phyloP scores from a whole-genome alignment of 2,329 filamentous ascomycete genomes.

The Coniella vitis region DNA sequence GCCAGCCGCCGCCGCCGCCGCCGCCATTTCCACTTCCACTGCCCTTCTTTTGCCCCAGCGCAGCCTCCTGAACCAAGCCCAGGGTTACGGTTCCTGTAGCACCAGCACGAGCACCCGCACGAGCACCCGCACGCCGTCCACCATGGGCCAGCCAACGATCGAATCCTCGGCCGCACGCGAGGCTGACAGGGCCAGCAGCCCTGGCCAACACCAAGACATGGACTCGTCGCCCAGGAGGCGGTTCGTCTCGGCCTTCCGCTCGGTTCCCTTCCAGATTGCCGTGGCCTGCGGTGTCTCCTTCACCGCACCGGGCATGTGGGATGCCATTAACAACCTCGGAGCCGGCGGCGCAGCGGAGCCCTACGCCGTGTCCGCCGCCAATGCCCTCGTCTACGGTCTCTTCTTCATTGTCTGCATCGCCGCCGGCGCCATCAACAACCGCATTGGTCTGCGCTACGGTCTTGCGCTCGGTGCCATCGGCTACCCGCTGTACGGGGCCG shows the following conservation, averaged over 20 bases:
- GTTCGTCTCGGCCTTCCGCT: slow-evolving; percentile 5
- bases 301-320: slow-evolving; percentile 45
- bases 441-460: slow-evolving; percentile 39
- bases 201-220: neutral
- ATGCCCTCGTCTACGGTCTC: slow-evolving; percentile 41
- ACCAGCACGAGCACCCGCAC: neutral
- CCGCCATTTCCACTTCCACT: too few relatives aligned
- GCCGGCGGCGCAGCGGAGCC: slow-evolving; percentile 46
- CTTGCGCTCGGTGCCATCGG: slow-evolving; percentile 38
- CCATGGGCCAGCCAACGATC: neutral
- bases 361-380: slow-evolving; percentile 46
- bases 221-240: neutral
- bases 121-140: too few relatives aligned
- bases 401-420: slow-evolving; percentile 41
- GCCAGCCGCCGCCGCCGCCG: too few relatives aligned
- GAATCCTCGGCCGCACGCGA: neutral
- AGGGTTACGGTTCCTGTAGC: neutral
- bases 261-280: slow-evolving; percentile 13
- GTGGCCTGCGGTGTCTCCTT: slow-evolving; percentile 38
- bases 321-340: slow-evolving; percentile 47
- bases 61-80: too few relatives aligned
- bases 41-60: too few relatives aligned
- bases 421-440: slow-evolving; percentile 40
- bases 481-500: slow-evolving; percentile 41
- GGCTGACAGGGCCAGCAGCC: slow-evolving; percentile 2